Evolutionary conservation across 768 basidiomycete species (phyloP).

Genomic region (Psilocybe subaeruginosa): DNA sequence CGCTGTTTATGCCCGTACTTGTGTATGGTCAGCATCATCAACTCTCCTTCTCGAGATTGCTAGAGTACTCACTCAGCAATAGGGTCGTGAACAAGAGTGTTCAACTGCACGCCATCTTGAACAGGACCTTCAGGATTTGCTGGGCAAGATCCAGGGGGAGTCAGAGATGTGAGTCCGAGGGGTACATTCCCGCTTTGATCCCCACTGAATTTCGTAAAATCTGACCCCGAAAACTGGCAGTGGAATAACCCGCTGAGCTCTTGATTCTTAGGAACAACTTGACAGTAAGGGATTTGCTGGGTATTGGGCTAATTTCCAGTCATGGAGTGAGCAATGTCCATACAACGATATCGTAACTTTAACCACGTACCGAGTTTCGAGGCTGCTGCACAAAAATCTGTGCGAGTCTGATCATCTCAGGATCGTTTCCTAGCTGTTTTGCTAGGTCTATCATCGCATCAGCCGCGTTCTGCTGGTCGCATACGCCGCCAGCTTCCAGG

Average conservation of each 20-base stretch:
- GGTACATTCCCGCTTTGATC: slow-evolving; percentile 47
- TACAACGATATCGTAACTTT: not conserved
- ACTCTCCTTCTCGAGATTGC: too few relatives aligned
- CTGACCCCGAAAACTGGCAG: slow-evolving; percentile 44
- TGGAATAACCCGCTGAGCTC: slow-evolving; percentile 53
- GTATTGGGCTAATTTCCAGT: slow-evolving; percentile 34
- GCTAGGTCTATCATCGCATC: slow-evolving; percentile 53
- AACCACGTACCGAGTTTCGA: slow-evolving; percentile 41
- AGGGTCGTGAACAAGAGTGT: slow-evolving; percentile 37
- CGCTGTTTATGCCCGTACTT: too few relatives aligned
- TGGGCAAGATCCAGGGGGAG: slow-evolving; percentile 45
- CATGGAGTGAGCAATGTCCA: not conserved
- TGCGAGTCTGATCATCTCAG: slow-evolving; percentile 46
- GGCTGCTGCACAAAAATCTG: slow-evolving; percentile 51
- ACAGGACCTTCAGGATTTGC: slow-evolving; percentile 42
- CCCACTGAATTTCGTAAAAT: slow-evolving; percentile 42
- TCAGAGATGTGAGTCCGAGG: slow-evolving; percentile 39
- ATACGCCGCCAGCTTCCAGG: slow-evolving; percentile 45
- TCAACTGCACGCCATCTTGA: slow-evolving; percentile 43
- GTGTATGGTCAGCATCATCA: too few relatives aligned
- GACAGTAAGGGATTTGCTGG: slow-evolving; percentile 47
- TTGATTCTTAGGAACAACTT: slow-evolving; percentile 43
- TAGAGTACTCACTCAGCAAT: slow-evolving; percentile 10
- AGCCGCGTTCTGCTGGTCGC: slow-evolving; percentile 51
- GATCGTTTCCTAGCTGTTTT: slow-evolving; percentile 35